Conservation (phyloP, 1,139 yeast genomes). For the Entelexis paramagnoliae region DNA sequence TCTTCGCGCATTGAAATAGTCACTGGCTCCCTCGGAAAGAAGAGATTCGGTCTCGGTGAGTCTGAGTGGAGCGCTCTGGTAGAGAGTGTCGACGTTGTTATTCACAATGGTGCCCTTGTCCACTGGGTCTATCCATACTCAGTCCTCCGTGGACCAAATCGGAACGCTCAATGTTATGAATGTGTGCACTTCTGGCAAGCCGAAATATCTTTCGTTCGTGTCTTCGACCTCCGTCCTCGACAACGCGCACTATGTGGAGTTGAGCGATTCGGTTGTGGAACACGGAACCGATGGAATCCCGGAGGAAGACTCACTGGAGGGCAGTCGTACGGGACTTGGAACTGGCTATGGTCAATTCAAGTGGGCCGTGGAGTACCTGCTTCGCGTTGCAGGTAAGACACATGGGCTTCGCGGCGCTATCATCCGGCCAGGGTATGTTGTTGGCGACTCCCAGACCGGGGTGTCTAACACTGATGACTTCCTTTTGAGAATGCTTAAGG, state of each 20-base stretch:
- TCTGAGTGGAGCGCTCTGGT: slow-evolving; percentile 49
- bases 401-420: slow-evolving; percentile 81
- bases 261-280: slow-evolving; percentile 59
- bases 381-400: slow-evolving; percentile 68
- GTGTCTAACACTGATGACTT: slow-evolving; percentile 92
- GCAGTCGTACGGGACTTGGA: slow-evolving; percentile 71
- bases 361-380: slow-evolving; percentile 91
- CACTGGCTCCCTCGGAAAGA: slow-evolving; percentile 67
- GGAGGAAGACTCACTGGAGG: slow-evolving; percentile 72
- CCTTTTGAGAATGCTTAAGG: too few species aligned
- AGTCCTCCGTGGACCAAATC: slow-evolving; percentile 83
- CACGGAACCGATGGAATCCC: slow-evolving; percentile 63
- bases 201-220: slow-evolving; percentile 80
- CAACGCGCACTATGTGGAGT: slow-evolving; percentile 62
- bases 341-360: slow-evolving; percentile 97
- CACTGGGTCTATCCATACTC: slow-evolving; percentile 97
- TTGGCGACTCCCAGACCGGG: slow-evolving; percentile 77
- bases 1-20: slow-evolving; percentile 53
- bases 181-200: slow-evolving; percentile 64
- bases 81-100: slow-evolving; percentile 59
- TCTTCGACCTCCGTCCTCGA: slow-evolving; percentile 92
- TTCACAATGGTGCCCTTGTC: slow-evolving; percentile 95
- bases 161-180: slow-evolving; percentile 78
- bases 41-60: slow-evolving; percentile 59
- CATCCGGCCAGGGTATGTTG: slow-evolving; percentile 91